These are phyloP conservation scores for Phytophthora sp. DNA, from an alignment of 352 stramenopile species.

Conservation along the genomic window DNA sequence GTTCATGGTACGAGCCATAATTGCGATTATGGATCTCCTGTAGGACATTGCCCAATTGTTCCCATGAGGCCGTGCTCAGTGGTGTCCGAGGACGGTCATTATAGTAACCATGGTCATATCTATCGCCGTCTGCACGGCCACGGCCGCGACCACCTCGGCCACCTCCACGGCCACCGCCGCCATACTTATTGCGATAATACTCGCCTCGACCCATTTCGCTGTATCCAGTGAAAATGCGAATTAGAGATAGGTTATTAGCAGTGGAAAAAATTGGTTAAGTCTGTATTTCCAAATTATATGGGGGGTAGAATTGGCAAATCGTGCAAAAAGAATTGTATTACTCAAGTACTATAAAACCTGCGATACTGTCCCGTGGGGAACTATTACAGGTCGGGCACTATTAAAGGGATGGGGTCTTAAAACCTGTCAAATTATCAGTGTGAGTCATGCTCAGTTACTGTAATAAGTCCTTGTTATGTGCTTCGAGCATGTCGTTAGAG, in stretches of 20 bases:
- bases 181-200: conserved; percentile 92
- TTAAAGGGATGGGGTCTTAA: too few relatives aligned
- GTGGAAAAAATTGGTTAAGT: too few relatives aligned
- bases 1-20: conserved; percentile 85
- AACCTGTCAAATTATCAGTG: too few relatives aligned
- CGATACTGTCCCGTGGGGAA: too few relatives aligned
- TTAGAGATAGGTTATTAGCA: conserved; percentile 14
- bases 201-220: conserved; percentile 78
- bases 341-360: too few relatives aligned
- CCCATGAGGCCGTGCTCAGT: conserved; percentile 44
- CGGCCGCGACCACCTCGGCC: conserved; percentile 28
- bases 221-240: conserved; percentile 18
- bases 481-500: too few relatives aligned
- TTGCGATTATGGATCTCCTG: conserved; percentile 75
- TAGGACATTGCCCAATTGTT: conserved; percentile 52
- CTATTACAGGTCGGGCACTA: too few relatives aligned
- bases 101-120: conserved; percentile 21
- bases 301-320: too few relatives aligned
- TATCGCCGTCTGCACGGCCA: conserved; percentile 27
- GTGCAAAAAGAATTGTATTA: too few relatives aligned
- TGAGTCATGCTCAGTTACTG: too few relatives aligned
- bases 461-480: too few relatives aligned
- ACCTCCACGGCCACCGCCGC: conserved; percentile 50
- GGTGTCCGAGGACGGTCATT: conserved; percentile 24
- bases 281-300: too few relatives aligned